These are phyloP conservation scores for Cystoderma amianthinum DNA, from an alignment of 768 basidiomycete species.

Conservation along the genomic window DNA sequence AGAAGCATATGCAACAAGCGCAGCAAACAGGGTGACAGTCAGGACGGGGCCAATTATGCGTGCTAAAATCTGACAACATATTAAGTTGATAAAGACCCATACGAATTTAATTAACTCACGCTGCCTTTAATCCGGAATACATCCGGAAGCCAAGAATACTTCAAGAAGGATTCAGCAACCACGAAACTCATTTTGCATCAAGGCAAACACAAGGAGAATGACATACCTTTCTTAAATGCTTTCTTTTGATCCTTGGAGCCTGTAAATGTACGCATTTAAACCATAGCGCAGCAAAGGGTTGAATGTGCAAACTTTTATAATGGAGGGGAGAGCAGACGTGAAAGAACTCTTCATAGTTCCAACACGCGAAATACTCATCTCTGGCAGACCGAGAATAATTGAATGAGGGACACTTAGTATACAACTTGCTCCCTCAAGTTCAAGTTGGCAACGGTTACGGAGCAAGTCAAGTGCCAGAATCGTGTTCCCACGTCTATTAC, in stretches of 20 bases:
- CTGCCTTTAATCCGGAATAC: conserved; percentile 80
- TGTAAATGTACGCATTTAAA: too few species aligned
- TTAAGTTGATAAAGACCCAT: conserved; percentile 6
- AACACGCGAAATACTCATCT: conserved; percentile 3
- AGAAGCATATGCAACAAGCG: conserved; percentile 50
- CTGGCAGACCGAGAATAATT: too few species aligned
- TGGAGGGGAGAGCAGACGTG: conserved; percentile 20
- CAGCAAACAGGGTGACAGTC: conserved; percentile 75
- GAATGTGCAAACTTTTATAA: too few species aligned
- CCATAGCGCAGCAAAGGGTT: too few species aligned
- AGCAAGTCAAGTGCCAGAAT: too few species aligned
- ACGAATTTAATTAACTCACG: conserved; percentile 33
- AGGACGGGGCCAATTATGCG: conserved; percentile 77
- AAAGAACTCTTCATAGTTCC: conserved; percentile 22
- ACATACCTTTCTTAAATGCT: conserved; percentile 43
- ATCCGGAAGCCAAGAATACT: conserved; percentile 91
- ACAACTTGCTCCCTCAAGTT: too few species aligned
- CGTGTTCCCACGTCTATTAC: too few species aligned
- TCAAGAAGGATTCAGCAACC: too few species aligned
- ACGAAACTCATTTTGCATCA: too few species aligned
- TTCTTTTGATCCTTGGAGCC: conserved; percentile 42
- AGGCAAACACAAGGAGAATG: background rate
- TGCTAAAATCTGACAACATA: conserved; percentile 47
- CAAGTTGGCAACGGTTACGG: too few species aligned
- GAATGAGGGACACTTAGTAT: too few species aligned